Evolutionary conservation across 2,329 filamentous ascomycete genomes (phyloP), one percentile per base, ranked within the genome.

Genomic region (Ceratocystis lukuohia): DNA sequence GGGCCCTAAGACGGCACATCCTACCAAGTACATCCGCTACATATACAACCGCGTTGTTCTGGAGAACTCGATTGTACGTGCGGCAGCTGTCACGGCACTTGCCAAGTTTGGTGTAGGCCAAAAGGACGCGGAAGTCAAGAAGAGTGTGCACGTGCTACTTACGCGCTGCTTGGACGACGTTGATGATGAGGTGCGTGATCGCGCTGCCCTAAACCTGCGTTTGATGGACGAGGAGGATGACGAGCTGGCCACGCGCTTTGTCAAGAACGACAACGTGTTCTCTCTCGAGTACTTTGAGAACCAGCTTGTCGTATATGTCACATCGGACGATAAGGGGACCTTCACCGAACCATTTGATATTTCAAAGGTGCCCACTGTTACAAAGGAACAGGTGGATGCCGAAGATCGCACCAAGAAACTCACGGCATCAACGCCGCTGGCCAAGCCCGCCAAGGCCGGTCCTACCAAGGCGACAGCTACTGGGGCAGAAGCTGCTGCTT

Each of bases 11-110:
- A 96, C 93, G 2, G 87, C 89, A 17, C 90, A 96, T 72, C 94
- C 94, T 0, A 97, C 94, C 66, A 97, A 99, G 81, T 99, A 96
- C 76, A 96, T 99, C 71, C 89, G 94, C 67, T 99, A 97, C 77
- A 99, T 99, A 74, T 99, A 99, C 80, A 99, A 99, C 79, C 86
- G 94, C 68, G 93, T 99, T 25, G 94, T 99, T 17, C 79, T 99
- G 64, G 94, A 99, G 77, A 99, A 99, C 74, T 91, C 94, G 50
- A 91, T 96, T 69, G 92, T 99, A 22, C 85, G 94, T 71, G 94
- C 94, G 62, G 92, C 94, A 8, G 94, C 94, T 64, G 95, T 97
- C 28, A 97, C 94, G 28, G 94, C 94, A 2, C 78, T 99, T 69
- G 91, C 93, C 72, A 99, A 97, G 77, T 99, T 99, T 73, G 94